Evolutionary conservation across 2,329 filamentous ascomycete genomes (phyloP).

Genomic region (Pleomassaria siparia): DNA sequence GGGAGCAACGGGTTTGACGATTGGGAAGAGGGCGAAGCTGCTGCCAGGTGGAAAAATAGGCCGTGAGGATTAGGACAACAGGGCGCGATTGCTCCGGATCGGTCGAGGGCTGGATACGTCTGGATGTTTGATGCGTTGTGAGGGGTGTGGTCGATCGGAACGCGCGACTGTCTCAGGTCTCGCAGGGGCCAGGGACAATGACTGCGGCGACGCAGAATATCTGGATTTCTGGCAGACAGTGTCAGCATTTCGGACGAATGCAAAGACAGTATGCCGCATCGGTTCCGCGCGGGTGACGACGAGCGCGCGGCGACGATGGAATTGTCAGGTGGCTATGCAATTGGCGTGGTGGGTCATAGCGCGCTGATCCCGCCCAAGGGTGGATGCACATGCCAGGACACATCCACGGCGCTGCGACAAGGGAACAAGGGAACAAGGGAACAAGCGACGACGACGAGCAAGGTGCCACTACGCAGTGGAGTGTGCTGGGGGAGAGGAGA

Average conservation of each 20-base stretch:
- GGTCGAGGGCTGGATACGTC: slow-evolving; percentile 12
- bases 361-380: slow-evolving; percentile 16
- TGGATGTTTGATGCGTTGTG: slow-evolving; percentile 18
- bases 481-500: slow-evolving; percentile 14
- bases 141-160: slow-evolving; percentile 15
- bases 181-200: slow-evolving; percentile 15
- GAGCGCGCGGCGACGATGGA: slow-evolving; percentile 23
- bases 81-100: background rate
- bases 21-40: background rate
- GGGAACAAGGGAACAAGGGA: slow-evolving; percentile 11
- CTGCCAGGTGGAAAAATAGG: slow-evolving; percentile 1
- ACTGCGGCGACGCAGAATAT: slow-evolving; percentile 12
- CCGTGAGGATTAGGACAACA: background rate
- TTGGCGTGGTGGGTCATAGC: slow-evolving; percentile 13
- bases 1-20: background rate
- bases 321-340: slow-evolving; percentile 13
- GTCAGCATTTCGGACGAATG: slow-evolving; percentile 37
- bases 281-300: slow-evolving; percentile 20
- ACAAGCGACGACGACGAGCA: slow-evolving; percentile 8
- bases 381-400: slow-evolving; percentile 2
- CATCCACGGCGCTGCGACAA: slow-evolving; percentile 2
- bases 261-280: slow-evolving; percentile 12
- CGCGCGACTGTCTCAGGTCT: slow-evolving; percentile 35
- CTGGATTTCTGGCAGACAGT: slow-evolving; percentile 24
- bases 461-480: slow-evolving; percentile 8